Base-by-base conservation (phyloP, 2,329 filamentous ascomycete species). In the Trichophaea hybrida region DNA sequence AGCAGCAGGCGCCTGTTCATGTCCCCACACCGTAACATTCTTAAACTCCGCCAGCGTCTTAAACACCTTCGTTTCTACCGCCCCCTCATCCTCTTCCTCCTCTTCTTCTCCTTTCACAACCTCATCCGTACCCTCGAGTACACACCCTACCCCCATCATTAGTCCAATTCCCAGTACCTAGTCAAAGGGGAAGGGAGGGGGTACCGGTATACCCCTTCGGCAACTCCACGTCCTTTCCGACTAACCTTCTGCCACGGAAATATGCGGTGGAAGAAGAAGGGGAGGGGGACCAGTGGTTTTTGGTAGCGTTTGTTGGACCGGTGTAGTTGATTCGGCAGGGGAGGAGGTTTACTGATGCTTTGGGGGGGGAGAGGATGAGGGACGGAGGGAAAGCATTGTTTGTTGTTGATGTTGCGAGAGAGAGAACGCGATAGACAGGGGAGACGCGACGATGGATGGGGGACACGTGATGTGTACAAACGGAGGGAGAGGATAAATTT, bases 131-230 rank as follows among this genome's bases (percentile, higher is more conserved):
- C 40, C 44, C 32, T 57, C 40, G 17, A 62, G 44, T 33, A 65
- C 52, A 37, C 58, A 57, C 33, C 61, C 61, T 64, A n/a, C 31
- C 35, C 8, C 57, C 34, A 59, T 51, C 12, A 53, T 17, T 33
- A 38, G 17, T 40, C 37, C 33, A n/a, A 34, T 15, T 24, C 40
- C 46, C 37, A 48, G 34, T 10, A 33, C 17, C 2, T 8, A 46
- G 6, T 13, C n/a, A 15, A 34, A 51, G 6, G n/a, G 51, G 4
- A 10, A 35, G 40, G 12, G 10, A 3, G n/a, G 24, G 46, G 52
- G 50, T 60, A 65, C 64, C 64, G 13, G 55, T 49, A 53, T 64
- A 64, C n/a, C 64, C 64, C 33, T 52, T 55, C 2, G 62, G 62
- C 17, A 65, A 24, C 7, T 44, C 40, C 34, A 65, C 37, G 31